phyloP scores from a whole-genome alignment of 208 protist species.

The Wallacemonas sp. region DNA sequence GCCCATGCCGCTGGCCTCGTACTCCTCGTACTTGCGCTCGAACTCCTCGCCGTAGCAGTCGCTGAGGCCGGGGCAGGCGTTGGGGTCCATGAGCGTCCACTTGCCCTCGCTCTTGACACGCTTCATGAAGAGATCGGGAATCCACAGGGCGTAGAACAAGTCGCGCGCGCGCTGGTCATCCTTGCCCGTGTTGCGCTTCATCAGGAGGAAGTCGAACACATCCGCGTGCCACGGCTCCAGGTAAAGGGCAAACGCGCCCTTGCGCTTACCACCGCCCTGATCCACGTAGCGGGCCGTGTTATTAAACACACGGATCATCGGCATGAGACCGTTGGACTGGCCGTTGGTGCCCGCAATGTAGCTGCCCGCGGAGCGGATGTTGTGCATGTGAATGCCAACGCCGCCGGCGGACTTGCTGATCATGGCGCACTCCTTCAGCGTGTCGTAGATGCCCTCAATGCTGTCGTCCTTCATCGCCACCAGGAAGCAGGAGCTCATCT shows the following conservation, averaged over 20 bases:
- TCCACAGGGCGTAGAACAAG: conserved; percentile 99
- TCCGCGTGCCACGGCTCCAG: conserved; percentile 99
- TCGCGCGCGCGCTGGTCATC: conserved; percentile 98
- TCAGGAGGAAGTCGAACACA: conserved; percentile 97
- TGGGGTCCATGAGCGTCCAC: conserved; percentile 99
- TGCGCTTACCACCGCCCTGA: conserved; percentile 98
- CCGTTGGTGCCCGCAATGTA: conserved; percentile 99
- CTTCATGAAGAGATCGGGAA: conserved; percentile 99
- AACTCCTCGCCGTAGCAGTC: conserved; percentile 97
- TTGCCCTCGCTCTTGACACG: conserved; percentile 93
- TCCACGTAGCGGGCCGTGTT: conserved; percentile 99
- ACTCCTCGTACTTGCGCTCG: conserved; percentile 92
- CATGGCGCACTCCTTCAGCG: conserved; percentile 97
- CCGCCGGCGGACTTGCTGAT: conserved; percentile 98
- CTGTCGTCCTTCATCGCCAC: conserved; percentile 99
- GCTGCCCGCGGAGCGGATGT: conserved; percentile 94
- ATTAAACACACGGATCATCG: conserved; percentile 99
- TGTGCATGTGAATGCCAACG: conserved; percentile 97
- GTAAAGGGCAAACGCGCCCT: conserved; percentile 99
- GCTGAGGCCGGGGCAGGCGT: conserved; percentile 94
- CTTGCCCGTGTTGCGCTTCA: conserved; percentile 98
- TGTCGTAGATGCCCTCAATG: conserved; percentile 99
- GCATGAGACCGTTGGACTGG: conserved; percentile 97
- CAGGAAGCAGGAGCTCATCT: conserved; percentile 98
- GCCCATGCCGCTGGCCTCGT: conserved; percentile 92